Percentiles rank a stretch among this genome's conserved stretches.
These are phyloP conservation scores for Aspergillus neotritici DNA, from an alignment of 2,329 filamentous ascomycete species.

Conservation along the genomic window DNA sequence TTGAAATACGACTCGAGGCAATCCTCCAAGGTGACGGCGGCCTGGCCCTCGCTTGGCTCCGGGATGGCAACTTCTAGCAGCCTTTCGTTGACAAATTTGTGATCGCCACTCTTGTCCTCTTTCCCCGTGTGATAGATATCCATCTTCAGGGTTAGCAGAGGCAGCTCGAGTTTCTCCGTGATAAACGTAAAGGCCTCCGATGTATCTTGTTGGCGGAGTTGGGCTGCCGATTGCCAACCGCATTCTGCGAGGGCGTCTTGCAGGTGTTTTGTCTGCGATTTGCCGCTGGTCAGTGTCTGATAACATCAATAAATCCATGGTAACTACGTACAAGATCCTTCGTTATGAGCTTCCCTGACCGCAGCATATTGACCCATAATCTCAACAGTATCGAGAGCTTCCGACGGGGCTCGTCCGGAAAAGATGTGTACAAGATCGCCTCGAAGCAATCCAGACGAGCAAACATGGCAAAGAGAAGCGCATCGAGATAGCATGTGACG, in stretches of 20 bases:
- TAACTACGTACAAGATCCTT: slow-evolving; percentile 63
- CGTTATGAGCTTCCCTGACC: slow-evolving; percentile 77
- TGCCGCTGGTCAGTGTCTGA: slow-evolving; percentile 1
- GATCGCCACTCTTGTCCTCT: slow-evolving; percentile 75
- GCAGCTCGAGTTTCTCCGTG: slow-evolving; percentile 80
- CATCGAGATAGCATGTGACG: slow-evolving; percentile 93
- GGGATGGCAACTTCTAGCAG: slow-evolving; percentile 82
- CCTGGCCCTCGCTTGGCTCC: slow-evolving; percentile 59
- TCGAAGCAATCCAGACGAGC: slow-evolving; percentile 85
- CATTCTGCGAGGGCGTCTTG: slow-evolving; percentile 78
- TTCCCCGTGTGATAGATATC: slow-evolving; percentile 91
- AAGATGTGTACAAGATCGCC: slow-evolving; percentile 77
- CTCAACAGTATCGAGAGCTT: slow-evolving; percentile 73
- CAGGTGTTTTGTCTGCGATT: slow-evolving; percentile 66
- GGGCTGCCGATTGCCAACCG: slow-evolving; percentile 77
- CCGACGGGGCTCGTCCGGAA: slow-evolving; percentile 64
- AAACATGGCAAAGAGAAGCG: slow-evolving; percentile 93
- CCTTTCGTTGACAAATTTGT: slow-evolving; percentile 90
- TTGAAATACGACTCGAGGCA: slow-evolving; percentile 96
- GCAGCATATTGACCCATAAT: slow-evolving; percentile 88
- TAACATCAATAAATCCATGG: not conserved
- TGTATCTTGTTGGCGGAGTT: slow-evolving; percentile 82
- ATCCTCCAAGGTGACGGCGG: slow-evolving; percentile 70
- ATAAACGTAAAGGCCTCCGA: slow-evolving; percentile 96
- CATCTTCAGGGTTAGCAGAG: slow-evolving; percentile 83